A percentile compares a stretch with the other conserved stretches of the same genome.
phyloP scores from a whole-genome alignment of 768 basidiomycete species.

The Scleroderma bovista region DNA sequence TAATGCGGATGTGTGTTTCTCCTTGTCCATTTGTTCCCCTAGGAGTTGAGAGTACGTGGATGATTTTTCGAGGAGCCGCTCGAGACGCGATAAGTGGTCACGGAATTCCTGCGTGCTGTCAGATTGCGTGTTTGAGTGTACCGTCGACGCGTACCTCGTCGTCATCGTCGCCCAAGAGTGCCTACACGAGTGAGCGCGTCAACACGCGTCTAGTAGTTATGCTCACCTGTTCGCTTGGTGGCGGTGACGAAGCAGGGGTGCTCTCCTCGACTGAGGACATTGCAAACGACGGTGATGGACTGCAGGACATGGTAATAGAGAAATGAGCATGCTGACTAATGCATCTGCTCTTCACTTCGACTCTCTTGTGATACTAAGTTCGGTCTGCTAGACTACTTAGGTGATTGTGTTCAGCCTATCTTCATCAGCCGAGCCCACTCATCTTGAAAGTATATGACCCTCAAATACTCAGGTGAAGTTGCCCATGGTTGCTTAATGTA shows the following conservation, averaged over 20 bases:
- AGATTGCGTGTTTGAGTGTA: neutral
- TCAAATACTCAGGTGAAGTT: no score
- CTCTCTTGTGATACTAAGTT: no score
- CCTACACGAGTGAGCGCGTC: neutral
- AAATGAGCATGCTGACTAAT: neutral
- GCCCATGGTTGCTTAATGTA: no score
- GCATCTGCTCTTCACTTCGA: no score
- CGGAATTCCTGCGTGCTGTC: neutral
- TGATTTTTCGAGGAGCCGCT: constrained; percentile 70
- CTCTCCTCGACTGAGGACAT: constrained; percentile 20
- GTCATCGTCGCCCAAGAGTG: neutral
- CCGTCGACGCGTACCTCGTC: neutral
- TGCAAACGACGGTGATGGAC: constrained; percentile 11
- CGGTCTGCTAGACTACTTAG: no score
- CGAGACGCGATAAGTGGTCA: constrained; percentile 46
- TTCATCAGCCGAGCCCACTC: no score
- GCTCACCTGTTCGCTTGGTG: constrained; percentile 10
- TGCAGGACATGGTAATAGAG: constrained; percentile 19
- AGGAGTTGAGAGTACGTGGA: constrained; percentile 69
- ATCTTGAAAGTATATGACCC: no score
- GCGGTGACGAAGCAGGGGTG: constrained; percentile 24
- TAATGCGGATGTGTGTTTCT: constrained; percentile 27
- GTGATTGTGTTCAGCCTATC: no score
- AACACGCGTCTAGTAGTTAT: neutral
- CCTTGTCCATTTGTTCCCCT: constrained; percentile 70